Percentiles rank a stretch among this genome's conserved stretches.
Conservation (phyloP, 345 rosid genomes). For the Chamaenerion angustifolium region DNA sequence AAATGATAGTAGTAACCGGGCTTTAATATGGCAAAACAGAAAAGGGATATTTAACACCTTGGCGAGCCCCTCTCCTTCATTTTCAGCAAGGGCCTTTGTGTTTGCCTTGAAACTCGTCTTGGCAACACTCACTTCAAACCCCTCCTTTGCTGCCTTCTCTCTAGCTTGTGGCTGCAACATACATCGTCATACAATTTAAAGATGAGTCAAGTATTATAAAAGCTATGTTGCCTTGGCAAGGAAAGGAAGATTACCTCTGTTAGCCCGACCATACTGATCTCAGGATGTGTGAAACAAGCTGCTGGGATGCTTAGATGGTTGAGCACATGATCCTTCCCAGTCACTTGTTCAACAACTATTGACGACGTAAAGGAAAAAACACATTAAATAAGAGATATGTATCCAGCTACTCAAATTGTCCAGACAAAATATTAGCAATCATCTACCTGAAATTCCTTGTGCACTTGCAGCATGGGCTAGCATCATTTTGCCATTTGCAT, state of each 20-base stretch:
- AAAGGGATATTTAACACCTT: conserved; percentile 37
- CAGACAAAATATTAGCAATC: background rate
- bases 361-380: conserved; percentile 8
- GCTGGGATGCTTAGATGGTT: conserved; percentile 95
- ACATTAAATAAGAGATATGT: background rate
- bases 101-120: conserved; percentile 99
- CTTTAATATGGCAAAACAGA: too few species aligned
- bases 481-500: conserved; percentile 98
- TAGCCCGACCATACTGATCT: conserved; percentile 98
- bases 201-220: background rate
- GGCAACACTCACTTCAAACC: conserved; percentile 72
- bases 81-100: conserved; percentile 96
- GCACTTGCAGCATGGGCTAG: conserved; percentile 99
- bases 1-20: background rate
- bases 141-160: conserved; percentile 85
- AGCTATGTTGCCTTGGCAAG: background rate
- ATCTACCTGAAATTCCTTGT: conserved; percentile 94
- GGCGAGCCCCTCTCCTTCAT: conserved; percentile 96
- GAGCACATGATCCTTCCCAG: conserved; percentile 82
- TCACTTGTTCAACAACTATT: conserved; percentile 89
- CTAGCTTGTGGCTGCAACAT: conserved; percentile 86
- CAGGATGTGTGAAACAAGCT: conserved; percentile 99
- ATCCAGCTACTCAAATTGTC: background rate
- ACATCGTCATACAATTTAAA: background rate
- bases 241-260: conserved; percentile 51